A percentile compares a stretch with the other conserved stretches of the same genome.
phyloP scores from a whole-genome alignment of 2,329 filamentous ascomycete species.

The Xylaria sp. region DNA sequence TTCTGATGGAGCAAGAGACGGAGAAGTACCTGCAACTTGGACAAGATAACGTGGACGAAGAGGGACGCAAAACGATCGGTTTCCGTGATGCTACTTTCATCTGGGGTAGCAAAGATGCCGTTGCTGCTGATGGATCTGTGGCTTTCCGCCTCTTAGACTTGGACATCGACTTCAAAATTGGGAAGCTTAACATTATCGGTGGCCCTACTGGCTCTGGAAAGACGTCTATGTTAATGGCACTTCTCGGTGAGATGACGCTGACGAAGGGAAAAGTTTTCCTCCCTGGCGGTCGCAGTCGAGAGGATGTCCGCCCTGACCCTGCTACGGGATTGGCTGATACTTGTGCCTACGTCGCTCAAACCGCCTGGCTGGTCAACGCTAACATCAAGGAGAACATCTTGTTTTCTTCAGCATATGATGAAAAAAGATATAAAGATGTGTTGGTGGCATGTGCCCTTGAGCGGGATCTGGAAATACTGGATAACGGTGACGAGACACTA shows the following conservation, averaged over 20 bases:
- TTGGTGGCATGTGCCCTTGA: slow-evolving; percentile 90
- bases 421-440: slow-evolving; percentile 84
- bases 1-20: slow-evolving; percentile 90
- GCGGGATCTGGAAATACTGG: slow-evolving; percentile 88
- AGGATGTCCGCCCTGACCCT: slow-evolving; percentile 81
- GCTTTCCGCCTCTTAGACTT: slow-evolving; percentile 85
- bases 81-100: slow-evolving; percentile 85
- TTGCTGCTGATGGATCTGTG: slow-evolving; percentile 68
- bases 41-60: slow-evolving; percentile 69
- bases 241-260: slow-evolving; percentile 94
- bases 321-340: slow-evolving; percentile 88
- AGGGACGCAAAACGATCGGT: slow-evolving; percentile 77
- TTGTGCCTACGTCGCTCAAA: slow-evolving; percentile 94
- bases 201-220: slow-evolving; percentile 95
- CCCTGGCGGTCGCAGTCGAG: slow-evolving; percentile 82
- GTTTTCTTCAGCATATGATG: slow-evolving; percentile 81
- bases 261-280: slow-evolving; percentile 81
- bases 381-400: slow-evolving; percentile 96
- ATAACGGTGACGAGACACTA: slow-evolving; percentile 88
- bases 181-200: slow-evolving; percentile 88
- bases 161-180: slow-evolving; percentile 80
- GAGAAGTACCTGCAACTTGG: slow-evolving; percentile 90
- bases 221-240: slow-evolving; percentile 92
- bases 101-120: slow-evolving; percentile 77
- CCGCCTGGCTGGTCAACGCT: slow-evolving; percentile 95